Base-by-base conservation (phyloP, 495 filamentous ascomycete genomes). In the Pseudevernia furfuracea region DNA sequence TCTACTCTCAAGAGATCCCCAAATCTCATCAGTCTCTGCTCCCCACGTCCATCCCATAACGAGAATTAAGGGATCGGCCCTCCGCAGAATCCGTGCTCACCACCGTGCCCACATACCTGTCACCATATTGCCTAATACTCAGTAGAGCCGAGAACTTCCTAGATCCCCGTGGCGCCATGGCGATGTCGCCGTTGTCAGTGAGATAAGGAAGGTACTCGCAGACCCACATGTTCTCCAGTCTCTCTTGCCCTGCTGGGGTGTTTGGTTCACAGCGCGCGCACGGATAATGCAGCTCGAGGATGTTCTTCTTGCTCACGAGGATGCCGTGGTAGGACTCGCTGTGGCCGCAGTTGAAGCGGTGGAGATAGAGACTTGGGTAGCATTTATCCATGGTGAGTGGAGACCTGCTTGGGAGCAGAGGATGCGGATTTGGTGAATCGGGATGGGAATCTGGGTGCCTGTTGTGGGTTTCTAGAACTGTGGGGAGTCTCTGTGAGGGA, bases 211-310 rank as follows among this genome's bases (percentile, higher is more conserved):
- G 5, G 14, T 17, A 8, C 14, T 5, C 5, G 1, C 8, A 32
- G 11, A 4, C 6, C 3, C 2, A 19, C 6, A 53, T 14, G 4
- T 0, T 4, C 6, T 19, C 10, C 3, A 53, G 28, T 8, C 49
- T 6, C 1, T 30, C 61, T 23, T 62, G 61, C 25, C 38, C 61
- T 7, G 55, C 28, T 9, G 61, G 1, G 28, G 61, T 62, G 37
- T 56, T 19, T 0, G 61, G 49, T n/a, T 62, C 38, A 15, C 61
- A 62, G 36, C 61, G 36, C 9, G 28, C 52, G 32, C 61, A 62
- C 4, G 48, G 49, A 0, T 28, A 1, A 1, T 21, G 1, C 14
- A 62, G 21, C 4, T 12, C n/a, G 11, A 30, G 49, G 6, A 36
- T 46, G 17, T 25, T 44, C 15, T 36, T 43, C 8, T 53, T 21